Percentiles rank a stretch among this genome's conserved stretches.
These are phyloP conservation scores for Suhomyces atakaporum DNA, from an alignment of 1,139 yeast genomes.

Conservation along the genomic window DNA sequence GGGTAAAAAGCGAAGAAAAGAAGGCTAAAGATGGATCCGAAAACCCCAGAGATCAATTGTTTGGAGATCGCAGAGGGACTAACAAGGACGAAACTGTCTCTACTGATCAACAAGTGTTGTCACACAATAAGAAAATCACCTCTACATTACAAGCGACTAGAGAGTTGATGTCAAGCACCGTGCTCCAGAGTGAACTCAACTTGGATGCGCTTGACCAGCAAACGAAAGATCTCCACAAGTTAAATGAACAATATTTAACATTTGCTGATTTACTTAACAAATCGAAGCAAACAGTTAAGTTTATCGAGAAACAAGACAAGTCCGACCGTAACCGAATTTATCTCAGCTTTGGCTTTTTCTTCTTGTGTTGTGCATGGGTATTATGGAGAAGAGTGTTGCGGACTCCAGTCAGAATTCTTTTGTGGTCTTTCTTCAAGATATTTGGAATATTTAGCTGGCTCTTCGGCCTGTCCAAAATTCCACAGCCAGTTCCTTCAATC, in stretches of 20 bases:
- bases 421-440: slow-evolving; percentile 60
- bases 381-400: slow-evolving; percentile 63
- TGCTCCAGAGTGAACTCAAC: slow-evolving; percentile 63
- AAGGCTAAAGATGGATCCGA: slow-evolving; percentile 5
- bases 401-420: slow-evolving; percentile 53
- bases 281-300: slow-evolving; percentile 57
- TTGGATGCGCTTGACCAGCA: slow-evolving; percentile 63
- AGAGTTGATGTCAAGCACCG: slow-evolving; percentile 54
- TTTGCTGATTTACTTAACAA: slow-evolving; percentile 57
- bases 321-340: slow-evolving; percentile 63
- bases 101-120: slow-evolving; percentile 33
- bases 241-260: slow-evolving; percentile 53
- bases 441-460: slow-evolving; percentile 39
- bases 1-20: slow-evolving; percentile 1
- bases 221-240: slow-evolving; percentile 48
- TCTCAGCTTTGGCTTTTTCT: slow-evolving; percentile 57
- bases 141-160: slow-evolving; percentile 54
- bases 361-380: slow-evolving; percentile 60
- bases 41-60: slow-evolving; percentile 14
- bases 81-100: slow-evolving; percentile 6
- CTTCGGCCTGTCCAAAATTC: slow-evolving; percentile 4
- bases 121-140: slow-evolving; percentile 56
- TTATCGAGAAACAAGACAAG: slow-evolving; percentile 68
- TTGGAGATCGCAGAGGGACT: slow-evolving; percentile 9
- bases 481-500: background rate